Evolutionary conservation across 148 eudicot genomes (phyloP).

Genomic region (Cornus florida): DNA sequence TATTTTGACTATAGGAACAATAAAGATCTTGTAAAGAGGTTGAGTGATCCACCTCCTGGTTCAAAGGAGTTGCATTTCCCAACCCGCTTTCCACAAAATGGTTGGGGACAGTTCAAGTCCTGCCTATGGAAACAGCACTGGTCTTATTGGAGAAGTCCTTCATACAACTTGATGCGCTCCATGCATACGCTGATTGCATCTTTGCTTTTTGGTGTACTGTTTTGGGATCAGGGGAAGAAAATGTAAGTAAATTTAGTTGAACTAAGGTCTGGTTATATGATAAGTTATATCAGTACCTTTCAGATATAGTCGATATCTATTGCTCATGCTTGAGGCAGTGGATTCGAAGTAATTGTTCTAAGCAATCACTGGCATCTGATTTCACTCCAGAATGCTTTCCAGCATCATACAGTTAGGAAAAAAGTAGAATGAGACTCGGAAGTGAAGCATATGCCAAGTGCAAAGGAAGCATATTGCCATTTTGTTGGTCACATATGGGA

Average conservation of each 20-base stretch:
- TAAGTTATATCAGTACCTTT: no score
- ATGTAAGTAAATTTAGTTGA: constrained; percentile 46
- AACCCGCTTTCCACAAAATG: constrained; percentile 58
- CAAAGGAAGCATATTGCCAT: neutral
- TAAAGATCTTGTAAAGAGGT: constrained; percentile 43
- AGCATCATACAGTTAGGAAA: no score
- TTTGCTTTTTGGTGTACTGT: constrained; percentile 55
- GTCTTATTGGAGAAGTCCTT: constrained; percentile 92
- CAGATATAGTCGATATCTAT: no score
- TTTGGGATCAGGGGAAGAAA: constrained; percentile 67
- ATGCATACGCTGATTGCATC: constrained; percentile 36
- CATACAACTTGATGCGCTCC: constrained; percentile 61
- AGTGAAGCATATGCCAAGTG: neutral
- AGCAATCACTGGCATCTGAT: no score
- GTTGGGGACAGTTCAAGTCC: constrained; percentile 74
- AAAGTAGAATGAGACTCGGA: no score
- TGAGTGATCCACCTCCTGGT: constrained; percentile 55
- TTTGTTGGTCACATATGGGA: neutral
- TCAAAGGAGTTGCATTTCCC: constrained; percentile 56
- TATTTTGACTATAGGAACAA: constrained; percentile 43
- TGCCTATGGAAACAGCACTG: constrained; percentile 79
- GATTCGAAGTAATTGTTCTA: no score
- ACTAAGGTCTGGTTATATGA: neutral
- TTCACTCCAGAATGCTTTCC: no score
- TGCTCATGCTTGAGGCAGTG: no score